A percentile compares a stretch with the other conserved stretches of the same genome.
Conservation (phyloP, 257 asterid species). For the Salvia rosmarinus region DNA sequence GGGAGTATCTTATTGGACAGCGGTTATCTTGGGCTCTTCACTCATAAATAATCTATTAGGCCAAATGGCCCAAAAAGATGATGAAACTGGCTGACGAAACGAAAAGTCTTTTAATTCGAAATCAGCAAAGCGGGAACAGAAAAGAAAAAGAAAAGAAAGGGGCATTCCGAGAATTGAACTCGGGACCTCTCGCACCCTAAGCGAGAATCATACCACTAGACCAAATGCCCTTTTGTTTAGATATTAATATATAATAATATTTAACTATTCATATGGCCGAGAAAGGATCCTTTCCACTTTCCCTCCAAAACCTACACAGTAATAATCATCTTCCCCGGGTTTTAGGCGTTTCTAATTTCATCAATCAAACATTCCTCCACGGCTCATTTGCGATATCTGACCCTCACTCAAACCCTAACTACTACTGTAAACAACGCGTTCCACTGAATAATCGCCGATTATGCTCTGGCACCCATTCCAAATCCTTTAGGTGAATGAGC, state of each 20-base stretch:
- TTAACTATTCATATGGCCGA: no score
- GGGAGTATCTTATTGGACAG: no score
- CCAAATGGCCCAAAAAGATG: no score
- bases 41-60: no score
- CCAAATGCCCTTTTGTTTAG: conserved; percentile 56
- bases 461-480: conserved; percentile 6
- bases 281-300: not conserved
- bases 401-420: conserved; percentile 37
- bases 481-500: conserved; percentile 34
- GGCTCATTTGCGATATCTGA: not conserved
- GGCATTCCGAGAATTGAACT: conserved; percentile 75
- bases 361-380: conserved; percentile 21
- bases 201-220: conserved; percentile 95
- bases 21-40: no score
- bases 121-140: not conserved
- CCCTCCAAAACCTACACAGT: conserved; percentile 44
- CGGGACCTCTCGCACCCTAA: conserved; percentile 93
- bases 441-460: not conserved
- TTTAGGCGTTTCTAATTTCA: conserved; percentile 27
- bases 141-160: not conserved
- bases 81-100: no score
- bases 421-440: not conserved
- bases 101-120: not conserved
- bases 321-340: conserved; percentile 30
- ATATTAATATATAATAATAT: no score